A percentile compares a stretch with the other conserved stretches of the same genome.
phyloP scores from a whole-genome alignment of 2,329 filamentous ascomycete species.

The Cyphellophora attinorum region DNA sequence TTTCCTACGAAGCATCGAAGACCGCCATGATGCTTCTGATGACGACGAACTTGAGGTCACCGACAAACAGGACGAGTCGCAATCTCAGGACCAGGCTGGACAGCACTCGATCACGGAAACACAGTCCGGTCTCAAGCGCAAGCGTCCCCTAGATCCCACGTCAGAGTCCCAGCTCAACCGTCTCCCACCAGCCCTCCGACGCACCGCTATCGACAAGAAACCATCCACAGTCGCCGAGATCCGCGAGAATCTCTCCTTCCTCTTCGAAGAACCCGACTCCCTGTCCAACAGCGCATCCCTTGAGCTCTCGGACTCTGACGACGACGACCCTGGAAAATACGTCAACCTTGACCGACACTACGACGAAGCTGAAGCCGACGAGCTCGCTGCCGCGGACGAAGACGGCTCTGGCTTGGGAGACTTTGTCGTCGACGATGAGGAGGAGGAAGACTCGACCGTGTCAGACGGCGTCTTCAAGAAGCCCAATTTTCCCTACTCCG shows the following conservation, averaged over 20 bases:
- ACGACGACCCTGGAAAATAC: slow-evolving; percentile 25
- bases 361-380: slow-evolving; percentile 44
- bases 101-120: neutral
- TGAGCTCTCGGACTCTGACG: slow-evolving; percentile 35
- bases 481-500: slow-evolving; percentile 15
- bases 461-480: slow-evolving; percentile 19
- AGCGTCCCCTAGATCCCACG: slow-evolving; percentile 21
- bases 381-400: slow-evolving; percentile 38
- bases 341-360: slow-evolving; percentile 35
- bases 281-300: slow-evolving; percentile 35
- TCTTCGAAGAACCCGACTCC: slow-evolving; percentile 57
- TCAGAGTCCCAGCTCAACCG: slow-evolving; percentile 44
- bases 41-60: slow-evolving; percentile 57
- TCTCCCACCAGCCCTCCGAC: slow-evolving; percentile 52
- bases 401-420: slow-evolving; percentile 27
- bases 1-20: slow-evolving; percentile 83
- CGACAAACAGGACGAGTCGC: slow-evolving; percentile 22
- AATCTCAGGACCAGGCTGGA: slow-evolving; percentile 21
- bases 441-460: slow-evolving; percentile 18
- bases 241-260: slow-evolving; percentile 69
- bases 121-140: slow-evolving; percentile 24
- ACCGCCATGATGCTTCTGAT: slow-evolving; percentile 59
- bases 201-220: slow-evolving; percentile 55
- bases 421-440: slow-evolving; percentile 21
- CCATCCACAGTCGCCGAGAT: slow-evolving; percentile 72